Conservation (phyloP, 257 asterid genomes). For the Solanum raphanifolium region DNA sequence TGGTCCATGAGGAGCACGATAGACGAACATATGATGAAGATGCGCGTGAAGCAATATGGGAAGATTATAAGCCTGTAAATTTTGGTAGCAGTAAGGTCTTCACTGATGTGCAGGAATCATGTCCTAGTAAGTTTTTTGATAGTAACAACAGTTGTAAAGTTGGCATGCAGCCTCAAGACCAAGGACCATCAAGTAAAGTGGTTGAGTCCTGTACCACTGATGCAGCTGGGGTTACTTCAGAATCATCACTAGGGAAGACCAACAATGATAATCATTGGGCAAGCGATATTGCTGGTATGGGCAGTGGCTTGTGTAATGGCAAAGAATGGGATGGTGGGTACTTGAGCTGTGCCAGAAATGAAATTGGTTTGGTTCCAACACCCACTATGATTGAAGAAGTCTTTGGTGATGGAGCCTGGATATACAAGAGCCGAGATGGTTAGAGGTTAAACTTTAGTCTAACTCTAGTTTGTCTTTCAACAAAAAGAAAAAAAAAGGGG, state of each 20-base stretch:
- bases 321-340: constrained; percentile 33
- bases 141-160: not conserved
- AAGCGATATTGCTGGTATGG: not conserved
- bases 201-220: not conserved
- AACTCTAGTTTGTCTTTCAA: not conserved
- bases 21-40: not conserved
- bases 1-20: not conserved
- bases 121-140: not conserved
- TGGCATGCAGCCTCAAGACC: not conserved
- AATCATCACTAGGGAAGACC: constrained; percentile 1
- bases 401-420: constrained; percentile 30
- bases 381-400: constrained; percentile 42
- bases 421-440: constrained; percentile 14
- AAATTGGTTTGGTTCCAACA: constrained; percentile 31
- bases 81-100: not conserved
- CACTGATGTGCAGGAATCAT: not conserved
- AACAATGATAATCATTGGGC: constrained; percentile 8
- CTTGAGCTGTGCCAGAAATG: constrained; percentile 15
- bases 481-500: not conserved
- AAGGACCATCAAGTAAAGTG: not conserved
- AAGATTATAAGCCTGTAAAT: not conserved
- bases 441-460: not conserved
- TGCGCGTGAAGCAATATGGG: not conserved
- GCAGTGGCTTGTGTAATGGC: constrained; percentile 8
- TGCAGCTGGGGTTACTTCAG: not conserved